These are phyloP conservation scores for Mallotus repandus DNA, from an alignment of 441 rosid genomes.

Conservation along the genomic window DNA sequence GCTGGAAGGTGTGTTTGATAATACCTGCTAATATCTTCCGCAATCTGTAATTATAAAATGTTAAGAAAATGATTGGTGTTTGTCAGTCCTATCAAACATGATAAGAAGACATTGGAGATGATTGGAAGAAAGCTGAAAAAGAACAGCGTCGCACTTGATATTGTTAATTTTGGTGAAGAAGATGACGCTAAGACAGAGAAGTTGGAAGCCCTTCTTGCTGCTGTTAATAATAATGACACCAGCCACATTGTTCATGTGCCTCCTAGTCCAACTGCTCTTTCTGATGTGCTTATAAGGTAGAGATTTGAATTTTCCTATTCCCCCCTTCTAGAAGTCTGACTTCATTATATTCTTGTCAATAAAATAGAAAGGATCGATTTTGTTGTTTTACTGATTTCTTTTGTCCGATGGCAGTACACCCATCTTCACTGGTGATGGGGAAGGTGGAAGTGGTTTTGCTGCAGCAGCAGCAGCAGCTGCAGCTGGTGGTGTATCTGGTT, in stretches of 20 bases:
- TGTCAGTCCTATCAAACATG: conserved; percentile 69
- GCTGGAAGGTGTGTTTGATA: conserved; percentile 70
- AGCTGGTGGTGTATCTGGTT: conserved; percentile 48
- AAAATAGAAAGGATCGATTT: too few species aligned
- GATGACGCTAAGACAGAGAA: conserved; percentile 81
- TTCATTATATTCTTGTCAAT: not conserved
- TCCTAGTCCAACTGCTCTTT: conserved; percentile 79
- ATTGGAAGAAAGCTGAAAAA: conserved; percentile 88
- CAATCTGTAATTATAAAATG: too few species aligned
- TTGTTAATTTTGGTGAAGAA: conserved; percentile 87
- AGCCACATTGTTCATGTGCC: conserved; percentile 89
- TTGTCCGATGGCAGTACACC: conserved; percentile 51
- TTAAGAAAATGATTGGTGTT: conserved; percentile 11
- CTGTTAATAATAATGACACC: conserved; percentile 81
- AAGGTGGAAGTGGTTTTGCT: conserved; percentile 75
- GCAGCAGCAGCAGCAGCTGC: conserved; percentile 73
- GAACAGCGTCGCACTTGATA: conserved; percentile 89
- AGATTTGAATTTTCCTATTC: not conserved
- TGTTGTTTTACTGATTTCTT: conserved; percentile 4
- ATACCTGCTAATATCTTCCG: not conserved
- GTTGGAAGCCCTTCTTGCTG: conserved; percentile 73
- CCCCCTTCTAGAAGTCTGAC: not conserved
- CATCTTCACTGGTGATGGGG: conserved; percentile 64
- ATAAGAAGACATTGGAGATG: conserved; percentile 75
- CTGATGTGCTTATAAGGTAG: conserved; percentile 80